These are phyloP conservation scores for Hypholoma sublateritium DNA, from an alignment of 768 basidiomycete species.

Conservation along the genomic window DNA sequence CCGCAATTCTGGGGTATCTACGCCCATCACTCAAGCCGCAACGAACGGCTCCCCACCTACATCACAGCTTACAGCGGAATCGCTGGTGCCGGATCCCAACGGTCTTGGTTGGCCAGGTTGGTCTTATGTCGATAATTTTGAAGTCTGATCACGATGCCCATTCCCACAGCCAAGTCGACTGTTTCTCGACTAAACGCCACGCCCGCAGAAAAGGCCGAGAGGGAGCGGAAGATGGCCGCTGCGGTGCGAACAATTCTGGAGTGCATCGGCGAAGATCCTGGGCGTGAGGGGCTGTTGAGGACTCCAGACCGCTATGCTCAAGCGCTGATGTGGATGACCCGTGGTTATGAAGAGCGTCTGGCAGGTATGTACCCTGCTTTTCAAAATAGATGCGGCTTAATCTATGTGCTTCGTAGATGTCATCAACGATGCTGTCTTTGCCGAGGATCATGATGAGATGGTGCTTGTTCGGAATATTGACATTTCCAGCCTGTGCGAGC, in stretches of 20 bases:
- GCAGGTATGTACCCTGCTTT: conserved; percentile 54
- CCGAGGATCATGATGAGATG: conserved; percentile 99
- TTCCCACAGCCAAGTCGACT: conserved; percentile 78
- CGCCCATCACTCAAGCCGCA: conserved; percentile 46
- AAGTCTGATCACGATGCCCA: not conserved
- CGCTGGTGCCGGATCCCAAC: conserved; percentile 53
- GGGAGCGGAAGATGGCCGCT: conserved; percentile 74
- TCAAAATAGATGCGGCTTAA: conserved; percentile 11
- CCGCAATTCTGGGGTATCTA: conserved; percentile 66
- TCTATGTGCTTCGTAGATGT: conserved; percentile 62
- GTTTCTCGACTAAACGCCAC: conserved; percentile 81
- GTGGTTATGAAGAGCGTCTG: conserved; percentile 95
- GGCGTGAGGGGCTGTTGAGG: conserved; percentile 86
- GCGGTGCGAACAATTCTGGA: conserved; percentile 93
- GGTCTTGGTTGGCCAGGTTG: conserved; percentile 94
- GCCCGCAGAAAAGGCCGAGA: conserved; percentile 63
- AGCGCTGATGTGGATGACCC: conserved; percentile 98
- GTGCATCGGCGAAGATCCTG: conserved; percentile 97
- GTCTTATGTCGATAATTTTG: conserved; percentile 16
- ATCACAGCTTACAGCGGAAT: conserved; percentile 30
- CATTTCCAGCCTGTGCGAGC: conserved; percentile 96
- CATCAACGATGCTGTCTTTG: conserved; percentile 97
- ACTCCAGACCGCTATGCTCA: conserved; percentile 97
- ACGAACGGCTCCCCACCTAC: conserved; percentile 38
- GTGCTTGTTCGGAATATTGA: conserved; percentile 97